Percentiles rank a stretch among this genome's conserved stretches.
These are phyloP conservation scores for Candida buenavistaensis DNA, from an alignment of 1,139 yeast genomes.

Conservation along the genomic window DNA sequence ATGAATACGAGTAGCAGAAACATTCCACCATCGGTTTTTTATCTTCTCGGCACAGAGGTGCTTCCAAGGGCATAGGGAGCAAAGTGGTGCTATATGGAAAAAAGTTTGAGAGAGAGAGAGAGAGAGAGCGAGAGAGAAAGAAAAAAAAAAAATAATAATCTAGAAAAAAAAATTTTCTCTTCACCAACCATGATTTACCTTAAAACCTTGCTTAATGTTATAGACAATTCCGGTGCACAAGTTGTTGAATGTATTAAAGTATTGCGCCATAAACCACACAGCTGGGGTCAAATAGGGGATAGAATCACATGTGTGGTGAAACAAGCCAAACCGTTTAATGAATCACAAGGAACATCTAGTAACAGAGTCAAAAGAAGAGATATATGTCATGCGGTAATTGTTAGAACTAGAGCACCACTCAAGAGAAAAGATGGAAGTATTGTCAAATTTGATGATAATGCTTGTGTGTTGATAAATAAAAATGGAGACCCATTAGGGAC, in stretches of 20 bases:
- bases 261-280: conserved; percentile 81
- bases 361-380: conserved; percentile 94
- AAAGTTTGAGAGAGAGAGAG: too few relatives aligned
- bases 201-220: conserved; percentile 84
- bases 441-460: conserved; percentile 91
- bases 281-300: conserved; percentile 85
- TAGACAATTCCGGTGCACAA: conserved; percentile 95
- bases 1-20: too few relatives aligned
- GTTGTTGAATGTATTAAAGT: conserved; percentile 96
- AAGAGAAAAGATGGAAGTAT: conserved; percentile 86
- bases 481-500: conserved; percentile 94
- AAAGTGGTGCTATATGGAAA: too few relatives aligned
- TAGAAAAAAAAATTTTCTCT: too few relatives aligned
- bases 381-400: conserved; percentile 92
- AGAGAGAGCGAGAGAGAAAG: not conserved
- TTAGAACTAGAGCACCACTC: conserved; percentile 85
- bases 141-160: not conserved
- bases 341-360: conserved; percentile 60
- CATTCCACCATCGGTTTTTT: too few relatives aligned
- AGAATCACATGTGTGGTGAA: conserved; percentile 93
- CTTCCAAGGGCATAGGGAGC: too few relatives aligned
- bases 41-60: too few relatives aligned
- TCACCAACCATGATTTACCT: conserved; percentile 66
- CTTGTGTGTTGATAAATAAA: conserved; percentile 91
- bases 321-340: conserved; percentile 86